phyloP scores from a whole-genome alignment of 78 protist species.

The Protostelium mycophagum region DNA sequence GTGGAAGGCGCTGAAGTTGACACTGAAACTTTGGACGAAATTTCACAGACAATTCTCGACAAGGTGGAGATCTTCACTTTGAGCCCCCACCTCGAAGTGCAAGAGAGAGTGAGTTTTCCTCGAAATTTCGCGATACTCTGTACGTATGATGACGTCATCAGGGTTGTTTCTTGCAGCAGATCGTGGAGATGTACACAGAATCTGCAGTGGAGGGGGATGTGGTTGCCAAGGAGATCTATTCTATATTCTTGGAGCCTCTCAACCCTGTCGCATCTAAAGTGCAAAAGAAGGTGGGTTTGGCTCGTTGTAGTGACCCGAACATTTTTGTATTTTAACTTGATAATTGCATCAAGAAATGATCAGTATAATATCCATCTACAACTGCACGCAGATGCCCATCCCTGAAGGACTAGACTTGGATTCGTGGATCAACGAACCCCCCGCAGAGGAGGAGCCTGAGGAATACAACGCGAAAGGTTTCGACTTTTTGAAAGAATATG shows the following conservation, averaged over 20 bases:
- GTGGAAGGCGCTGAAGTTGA: constrained; percentile 10
- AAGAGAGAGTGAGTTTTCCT: constrained; percentile 63
- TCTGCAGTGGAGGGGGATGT: constrained; percentile 22
- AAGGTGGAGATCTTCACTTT: constrained; percentile 48
- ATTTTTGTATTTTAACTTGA: too few relatives aligned
- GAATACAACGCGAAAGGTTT: constrained; percentile 14
- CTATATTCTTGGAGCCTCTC: constrained; percentile 69
- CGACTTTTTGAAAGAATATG: constrained; percentile 11
- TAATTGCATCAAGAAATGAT: too few relatives aligned
- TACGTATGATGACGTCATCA: not conserved
- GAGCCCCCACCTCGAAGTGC: constrained; percentile 74
- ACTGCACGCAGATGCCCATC: constrained; percentile 11
- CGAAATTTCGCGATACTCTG: not conserved
- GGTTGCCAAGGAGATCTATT: constrained; percentile 22
- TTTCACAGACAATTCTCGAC: not conserved
- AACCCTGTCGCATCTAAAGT: constrained; percentile 85
- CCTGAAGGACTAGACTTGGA: constrained; percentile 70
- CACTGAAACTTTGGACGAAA: constrained; percentile 21
- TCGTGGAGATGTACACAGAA: constrained; percentile 19
- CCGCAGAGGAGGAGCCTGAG: constrained; percentile 17
- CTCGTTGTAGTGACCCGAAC: not conserved
- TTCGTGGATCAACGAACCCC: constrained; percentile 50
- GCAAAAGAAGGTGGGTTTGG: constrained; percentile 68
- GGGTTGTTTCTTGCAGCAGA: constrained; percentile 42
- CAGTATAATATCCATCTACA: too few relatives aligned